Percentiles rank a stretch among this genome's conserved stretches.
Evolutionary conservation across 2,329 filamentous ascomycete species (phyloP).

Genomic region (Penicillium brevicompactum): DNA sequence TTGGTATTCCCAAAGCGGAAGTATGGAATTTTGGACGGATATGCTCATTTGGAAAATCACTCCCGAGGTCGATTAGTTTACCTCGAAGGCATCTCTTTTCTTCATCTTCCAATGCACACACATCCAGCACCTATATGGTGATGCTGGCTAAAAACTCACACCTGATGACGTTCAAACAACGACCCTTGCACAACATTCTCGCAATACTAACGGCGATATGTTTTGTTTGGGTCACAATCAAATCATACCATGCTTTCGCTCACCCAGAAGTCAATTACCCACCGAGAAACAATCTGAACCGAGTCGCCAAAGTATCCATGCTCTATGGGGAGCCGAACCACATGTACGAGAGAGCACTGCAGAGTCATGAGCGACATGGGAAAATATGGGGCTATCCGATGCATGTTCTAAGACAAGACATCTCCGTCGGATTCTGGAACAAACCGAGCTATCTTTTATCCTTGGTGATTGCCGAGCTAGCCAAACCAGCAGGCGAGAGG

Average conservation of each 20-base stretch:
- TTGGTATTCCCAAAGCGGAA: slow-evolving; percentile 5
- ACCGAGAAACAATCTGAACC: neutral
- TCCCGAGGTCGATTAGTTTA: too few species aligned
- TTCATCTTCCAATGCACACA: neutral
- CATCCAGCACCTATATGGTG: neutral
- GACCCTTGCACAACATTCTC: neutral
- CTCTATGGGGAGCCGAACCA: slow-evolving; percentile 34
- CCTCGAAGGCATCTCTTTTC: neutral
- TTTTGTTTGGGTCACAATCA: neutral
- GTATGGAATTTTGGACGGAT: neutral
- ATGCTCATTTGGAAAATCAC: neutral
- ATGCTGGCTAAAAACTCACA: neutral
- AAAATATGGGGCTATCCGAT: slow-evolving; percentile 39
- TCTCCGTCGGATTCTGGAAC: slow-evolving; percentile 39
- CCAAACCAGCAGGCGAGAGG: slow-evolving; percentile 31
- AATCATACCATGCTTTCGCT: neutral
- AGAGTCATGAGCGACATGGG: slow-evolving; percentile 38
- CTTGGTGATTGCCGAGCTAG: slow-evolving; percentile 36
- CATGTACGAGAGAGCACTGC: slow-evolving; percentile 39
- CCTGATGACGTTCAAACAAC: neutral
- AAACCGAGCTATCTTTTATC: slow-evolving; percentile 35
- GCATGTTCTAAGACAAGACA: slow-evolving; percentile 34
- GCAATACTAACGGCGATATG: neutral
- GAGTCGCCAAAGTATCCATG: slow-evolving; percentile 37
- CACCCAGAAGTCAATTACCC: neutral